phyloP scores from a whole-genome alignment of 73 alveolate species.

The Blepharisma stoltei region DNA sequence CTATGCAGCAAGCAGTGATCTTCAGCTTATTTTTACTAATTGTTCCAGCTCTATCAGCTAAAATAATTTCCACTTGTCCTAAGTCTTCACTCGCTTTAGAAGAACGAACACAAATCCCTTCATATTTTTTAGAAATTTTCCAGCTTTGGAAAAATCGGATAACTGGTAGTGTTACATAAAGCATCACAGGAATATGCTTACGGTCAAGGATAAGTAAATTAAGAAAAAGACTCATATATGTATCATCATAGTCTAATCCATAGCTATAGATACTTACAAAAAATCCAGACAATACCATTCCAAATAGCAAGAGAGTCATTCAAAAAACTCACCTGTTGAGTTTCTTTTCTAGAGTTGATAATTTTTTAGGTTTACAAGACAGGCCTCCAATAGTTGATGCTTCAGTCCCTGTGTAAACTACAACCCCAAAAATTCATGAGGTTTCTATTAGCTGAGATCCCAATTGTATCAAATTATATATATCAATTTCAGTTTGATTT shows the following conservation, averaged over 20 bases:
- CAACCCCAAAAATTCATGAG: conserved; percentile 88
- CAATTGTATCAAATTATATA: conserved; percentile 67
- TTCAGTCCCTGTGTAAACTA: conserved; percentile 89
- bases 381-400: conserved; percentile 37
- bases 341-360: background rate
- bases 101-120: background rate
- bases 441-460: conserved; percentile 89
- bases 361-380: background rate
- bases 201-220: background rate
- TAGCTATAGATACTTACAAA: background rate
- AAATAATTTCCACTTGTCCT: background rate
- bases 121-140: background rate
- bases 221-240: background rate
- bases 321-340: background rate
- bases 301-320: background rate
- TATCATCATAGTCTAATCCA: background rate
- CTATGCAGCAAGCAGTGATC: background rate
- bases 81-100: background rate
- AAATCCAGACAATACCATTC: background rate
- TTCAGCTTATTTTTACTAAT: conserved; percentile 4
- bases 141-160: background rate
- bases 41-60: conserved; percentile 5
- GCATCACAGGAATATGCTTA: background rate
- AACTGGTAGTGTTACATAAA: background rate
- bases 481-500: conserved; percentile 60